These are phyloP conservation scores for Phylloporus gajari DNA, from an alignment of 1,284 basidiomycete species.

Conservation along the genomic window DNA sequence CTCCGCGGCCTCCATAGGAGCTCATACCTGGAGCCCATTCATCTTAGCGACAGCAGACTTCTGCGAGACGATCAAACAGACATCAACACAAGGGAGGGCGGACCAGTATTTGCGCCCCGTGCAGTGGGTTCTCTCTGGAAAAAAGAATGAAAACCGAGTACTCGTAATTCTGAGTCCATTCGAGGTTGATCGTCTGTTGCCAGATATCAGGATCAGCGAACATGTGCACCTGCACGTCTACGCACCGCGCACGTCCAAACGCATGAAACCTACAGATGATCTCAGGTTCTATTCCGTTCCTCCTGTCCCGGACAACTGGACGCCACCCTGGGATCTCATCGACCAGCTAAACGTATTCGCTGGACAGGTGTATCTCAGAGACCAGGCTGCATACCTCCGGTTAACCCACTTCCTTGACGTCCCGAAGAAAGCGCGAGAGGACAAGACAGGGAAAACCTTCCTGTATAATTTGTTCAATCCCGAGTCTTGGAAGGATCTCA, in stretches of 20 bases:
- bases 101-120: conserved; percentile 52
- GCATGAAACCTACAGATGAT: conserved; percentile 50
- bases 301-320: conserved; percentile 6
- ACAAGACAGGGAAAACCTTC: conserved; percentile 17
- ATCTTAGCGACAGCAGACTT: conserved; percentile 43
- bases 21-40: conserved; percentile 12
- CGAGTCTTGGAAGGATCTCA: conserved; percentile 52
- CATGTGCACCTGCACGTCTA: conserved; percentile 54
- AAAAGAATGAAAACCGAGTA: not conserved
- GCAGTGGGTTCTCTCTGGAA: conserved; percentile 51
- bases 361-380: conserved; percentile 7
- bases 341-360: conserved; percentile 42
- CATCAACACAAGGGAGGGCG: not conserved
- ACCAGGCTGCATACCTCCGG: not conserved
- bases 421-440: conserved; percentile 27
- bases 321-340: conserved; percentile 3
- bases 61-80: not conserved
- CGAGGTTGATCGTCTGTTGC: conserved; percentile 54
- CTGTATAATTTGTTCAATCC: not conserved
- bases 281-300: conserved; percentile 49
- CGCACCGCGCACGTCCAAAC: conserved; percentile 46
- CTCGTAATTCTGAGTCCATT: conserved; percentile 54
- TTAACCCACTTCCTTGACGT: conserved; percentile 2
- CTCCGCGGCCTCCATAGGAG: not conserved
- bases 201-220: conserved; percentile 46